A percentile compares a stretch with the other conserved stretches of the same genome.
These are phyloP conservation scores for Biscogniauxia sp. DNA, from an alignment of 2,329 filamentous ascomycete species.

Conservation along the genomic window DNA sequence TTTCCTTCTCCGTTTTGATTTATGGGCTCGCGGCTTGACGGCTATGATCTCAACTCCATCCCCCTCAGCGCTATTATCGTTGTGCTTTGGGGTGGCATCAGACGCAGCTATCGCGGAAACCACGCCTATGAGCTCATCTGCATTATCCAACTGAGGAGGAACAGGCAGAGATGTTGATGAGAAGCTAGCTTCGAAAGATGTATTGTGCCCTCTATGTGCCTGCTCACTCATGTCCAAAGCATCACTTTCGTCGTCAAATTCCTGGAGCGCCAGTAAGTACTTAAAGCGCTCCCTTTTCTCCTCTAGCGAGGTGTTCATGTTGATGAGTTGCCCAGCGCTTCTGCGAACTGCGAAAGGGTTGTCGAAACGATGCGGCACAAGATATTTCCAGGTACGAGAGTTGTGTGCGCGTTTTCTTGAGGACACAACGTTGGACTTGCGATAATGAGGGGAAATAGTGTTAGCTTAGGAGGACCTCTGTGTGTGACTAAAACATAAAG, in stretches of 20 bases:
- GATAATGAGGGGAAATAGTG: too few species aligned
- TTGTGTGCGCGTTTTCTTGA: too few species aligned
- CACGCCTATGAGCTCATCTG: background rate
- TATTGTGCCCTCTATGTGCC: conserved; percentile 32
- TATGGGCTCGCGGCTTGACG: conserved; percentile 16
- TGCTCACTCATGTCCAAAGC: conserved; percentile 34
- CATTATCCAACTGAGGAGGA: conserved; percentile 21
- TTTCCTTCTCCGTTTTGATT: conserved; percentile 1
- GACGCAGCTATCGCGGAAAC: conserved; percentile 11
- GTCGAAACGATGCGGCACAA: background rate
- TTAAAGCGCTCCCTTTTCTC: conserved; percentile 48
- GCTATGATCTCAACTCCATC: conserved; percentile 22
- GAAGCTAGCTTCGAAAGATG: conserved; percentile 16
- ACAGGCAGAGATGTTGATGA: background rate
- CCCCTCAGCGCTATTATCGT: background rate
- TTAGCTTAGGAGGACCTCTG: too few species aligned
- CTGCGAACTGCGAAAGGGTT: background rate
- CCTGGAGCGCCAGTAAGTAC: conserved; percentile 35
- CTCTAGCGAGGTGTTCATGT: conserved; percentile 31
- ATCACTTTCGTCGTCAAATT: conserved; percentile 31
- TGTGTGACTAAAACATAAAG: too few species aligned
- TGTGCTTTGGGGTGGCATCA: conserved; percentile 9
- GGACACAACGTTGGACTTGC: too few species aligned
- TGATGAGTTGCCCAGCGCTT: background rate
- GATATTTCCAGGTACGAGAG: background rate